Evolutionary conservation across 352 stramenopile species (phyloP), one percentile per base, ranked within the genome.

Genomic region (Bremia lactucae): DNA sequence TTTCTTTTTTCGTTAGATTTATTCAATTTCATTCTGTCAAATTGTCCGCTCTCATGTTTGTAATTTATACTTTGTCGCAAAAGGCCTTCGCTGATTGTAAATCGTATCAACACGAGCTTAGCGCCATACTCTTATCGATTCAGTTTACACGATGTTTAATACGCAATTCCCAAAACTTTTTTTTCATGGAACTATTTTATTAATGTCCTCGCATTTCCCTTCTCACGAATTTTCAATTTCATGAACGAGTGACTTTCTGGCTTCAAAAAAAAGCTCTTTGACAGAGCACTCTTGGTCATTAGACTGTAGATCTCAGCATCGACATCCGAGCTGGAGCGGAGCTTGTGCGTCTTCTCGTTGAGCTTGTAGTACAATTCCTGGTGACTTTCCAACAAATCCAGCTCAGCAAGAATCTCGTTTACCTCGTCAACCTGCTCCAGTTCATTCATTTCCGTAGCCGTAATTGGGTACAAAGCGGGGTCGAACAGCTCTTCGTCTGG

Each of bases 401-500:
- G 48, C 53, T 88, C 76, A 9, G 73, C 76, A 29, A 88, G 59
- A 43, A 88, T 70, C 46, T 70, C 70, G 42, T 88, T 88, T 36
- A 88, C 63, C 58, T 86, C 72, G 37, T 88, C 76, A 34, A 88
- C 65, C 52, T 85, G 71, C 42, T 86, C 76, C 46, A 88, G 50
- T 36, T 88, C 76, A 19, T 51, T 46, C 35, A 86, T 65, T 31
- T 88, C 76, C n/a, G 78, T 49, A 0, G 52, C 28, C 36, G 70
- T 62, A 33, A 88, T 54, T 21, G 73, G 76, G 57, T 81, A 69
- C 46, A 68, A 66, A 36, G 67, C 64, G 0, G 76, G 40, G 52
- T 88, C 73, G 40, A 88, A 88, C 23, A 88, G 62, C 59, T 88
- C 73, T 41, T 88, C 76, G 26, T 88, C 76, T 1, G 76, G 68